These are phyloP conservation scores for Mycena amicta DNA, from an alignment of 768 basidiomycete genomes.

Conservation along the genomic window DNA sequence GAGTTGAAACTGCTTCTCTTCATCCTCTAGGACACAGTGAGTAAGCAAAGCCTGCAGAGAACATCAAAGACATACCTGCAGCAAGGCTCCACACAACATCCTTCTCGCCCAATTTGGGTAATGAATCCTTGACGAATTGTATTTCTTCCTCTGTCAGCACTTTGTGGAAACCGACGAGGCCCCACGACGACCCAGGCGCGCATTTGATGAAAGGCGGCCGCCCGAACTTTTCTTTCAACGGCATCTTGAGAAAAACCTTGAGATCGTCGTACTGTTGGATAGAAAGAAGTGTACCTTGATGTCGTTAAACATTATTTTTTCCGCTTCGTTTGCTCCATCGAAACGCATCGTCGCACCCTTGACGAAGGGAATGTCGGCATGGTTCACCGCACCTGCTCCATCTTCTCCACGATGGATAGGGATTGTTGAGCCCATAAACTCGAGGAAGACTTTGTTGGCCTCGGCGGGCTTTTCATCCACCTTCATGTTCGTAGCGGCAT, in stretches of 20 bases:
- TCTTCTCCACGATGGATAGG: slow-evolving; percentile 64
- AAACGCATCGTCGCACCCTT: slow-evolving; percentile 59
- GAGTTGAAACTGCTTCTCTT: slow-evolving; percentile 72
- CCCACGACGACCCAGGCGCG: slow-evolving; percentile 45
- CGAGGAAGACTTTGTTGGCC: slow-evolving; percentile 61
- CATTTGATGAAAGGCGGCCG: slow-evolving; percentile 57
- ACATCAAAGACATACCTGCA: slow-evolving; percentile 46
- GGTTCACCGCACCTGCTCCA: slow-evolving; percentile 64
- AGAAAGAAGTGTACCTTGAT: slow-evolving; percentile 45
- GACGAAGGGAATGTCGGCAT: slow-evolving; percentile 58
- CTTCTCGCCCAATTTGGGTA: slow-evolving; percentile 66
- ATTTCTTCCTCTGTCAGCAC: slow-evolving; percentile 73
- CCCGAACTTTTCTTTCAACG: slow-evolving; percentile 52
- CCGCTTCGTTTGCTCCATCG: slow-evolving; percentile 55
- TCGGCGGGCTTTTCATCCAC: slow-evolving; percentile 30
- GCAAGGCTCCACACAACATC: slow-evolving; percentile 67
- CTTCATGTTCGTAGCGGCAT: slow-evolving; percentile 49
- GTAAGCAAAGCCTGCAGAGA: neutral
- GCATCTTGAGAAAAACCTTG: slow-evolving; percentile 33
- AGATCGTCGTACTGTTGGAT: neutral
- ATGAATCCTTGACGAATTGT: slow-evolving; percentile 62
- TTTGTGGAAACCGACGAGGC: slow-evolving; percentile 67
- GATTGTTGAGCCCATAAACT: slow-evolving; percentile 74
- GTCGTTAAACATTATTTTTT: slow-evolving; percentile 43
- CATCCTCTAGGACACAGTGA: slow-evolving; percentile 52